Conservation (phyloP, 441 rosid genomes). For the Adansonia rubrostipa region DNA sequence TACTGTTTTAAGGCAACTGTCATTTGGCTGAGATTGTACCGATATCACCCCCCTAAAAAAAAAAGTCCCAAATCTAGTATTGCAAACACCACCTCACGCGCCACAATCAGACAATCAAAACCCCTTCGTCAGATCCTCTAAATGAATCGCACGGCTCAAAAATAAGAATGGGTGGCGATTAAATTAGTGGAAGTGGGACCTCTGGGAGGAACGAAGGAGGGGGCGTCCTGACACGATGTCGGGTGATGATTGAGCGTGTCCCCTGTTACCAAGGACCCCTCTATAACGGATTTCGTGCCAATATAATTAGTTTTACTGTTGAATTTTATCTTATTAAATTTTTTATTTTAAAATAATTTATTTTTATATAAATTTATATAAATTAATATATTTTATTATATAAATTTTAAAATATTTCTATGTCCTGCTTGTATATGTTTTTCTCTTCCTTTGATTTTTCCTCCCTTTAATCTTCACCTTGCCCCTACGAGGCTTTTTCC, state of each 20-base stretch:
- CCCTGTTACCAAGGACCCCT: constrained; percentile 21
- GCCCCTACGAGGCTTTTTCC: constrained; percentile 48
- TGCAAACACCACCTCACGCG: background rate
- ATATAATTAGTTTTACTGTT: no score
- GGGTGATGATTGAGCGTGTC: constrained; percentile 59
- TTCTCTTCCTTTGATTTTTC: no score
- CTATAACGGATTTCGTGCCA: no score
- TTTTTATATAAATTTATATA: no score
- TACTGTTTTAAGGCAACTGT: constrained; percentile 22
- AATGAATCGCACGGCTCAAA: background rate
- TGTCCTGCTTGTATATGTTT: no score
- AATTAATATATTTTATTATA: no score
- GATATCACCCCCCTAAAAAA: no score
- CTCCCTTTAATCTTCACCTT: constrained; percentile 18
- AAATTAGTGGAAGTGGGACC: constrained; percentile 13
- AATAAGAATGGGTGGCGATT: background rate
- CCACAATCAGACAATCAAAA: background rate
- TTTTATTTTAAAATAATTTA: no score
- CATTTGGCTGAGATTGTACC: no score
- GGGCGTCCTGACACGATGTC: constrained; percentile 44
- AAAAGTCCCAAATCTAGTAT: no score
- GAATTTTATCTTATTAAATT: no score
- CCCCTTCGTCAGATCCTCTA: background rate
- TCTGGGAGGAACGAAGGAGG: background rate
- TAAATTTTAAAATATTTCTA: no score